Conservation (phyloP, 2,329 filamentous ascomycete genomes). For the Penicillium verrucosum region DNA sequence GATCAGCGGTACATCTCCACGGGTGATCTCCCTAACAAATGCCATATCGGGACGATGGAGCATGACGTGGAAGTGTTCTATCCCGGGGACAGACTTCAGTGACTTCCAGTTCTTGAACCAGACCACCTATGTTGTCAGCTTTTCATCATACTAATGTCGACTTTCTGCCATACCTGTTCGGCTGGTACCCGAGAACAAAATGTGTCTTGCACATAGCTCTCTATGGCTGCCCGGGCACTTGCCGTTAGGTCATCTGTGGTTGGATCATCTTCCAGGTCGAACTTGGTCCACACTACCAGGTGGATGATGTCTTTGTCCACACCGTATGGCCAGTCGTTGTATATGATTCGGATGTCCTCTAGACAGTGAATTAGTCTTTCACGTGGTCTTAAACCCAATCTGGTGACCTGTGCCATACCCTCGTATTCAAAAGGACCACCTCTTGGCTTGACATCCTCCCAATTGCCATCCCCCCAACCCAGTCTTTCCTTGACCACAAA, state of each 20-base stretch:
- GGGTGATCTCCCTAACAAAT: constrained; percentile 68
- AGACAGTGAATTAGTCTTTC: background rate
- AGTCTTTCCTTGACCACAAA: constrained; percentile 72
- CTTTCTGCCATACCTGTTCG: constrained; percentile 35
- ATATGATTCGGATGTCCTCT: constrained; percentile 69
- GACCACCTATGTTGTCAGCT: constrained; percentile 49
- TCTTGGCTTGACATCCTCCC: constrained; percentile 34
- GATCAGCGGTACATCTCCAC: constrained; percentile 67
- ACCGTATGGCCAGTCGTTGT: constrained; percentile 94
- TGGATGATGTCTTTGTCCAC: constrained; percentile 75
- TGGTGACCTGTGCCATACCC: constrained; percentile 28
- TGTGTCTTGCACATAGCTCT: constrained; percentile 64
- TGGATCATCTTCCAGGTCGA: constrained; percentile 68
- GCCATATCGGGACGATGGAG: constrained; percentile 69
- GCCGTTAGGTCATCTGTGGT: constrained; percentile 65
- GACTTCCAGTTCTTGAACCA: constrained; percentile 94
- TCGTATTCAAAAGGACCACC: constrained; percentile 34
- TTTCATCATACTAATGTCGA: constrained; percentile 22
- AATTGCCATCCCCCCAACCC: constrained; percentile 57
- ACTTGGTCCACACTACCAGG: constrained; percentile 91
- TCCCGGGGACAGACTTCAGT: constrained; percentile 77
- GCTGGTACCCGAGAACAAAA: constrained; percentile 54
- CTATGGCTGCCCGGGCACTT: constrained; percentile 61
- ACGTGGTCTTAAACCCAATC: background rate
- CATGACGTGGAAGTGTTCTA: constrained; percentile 97